phyloP scores from a whole-genome alignment of 495 filamentous ascomycete species.

The Podospora bellae-mahoneyi region DNA sequence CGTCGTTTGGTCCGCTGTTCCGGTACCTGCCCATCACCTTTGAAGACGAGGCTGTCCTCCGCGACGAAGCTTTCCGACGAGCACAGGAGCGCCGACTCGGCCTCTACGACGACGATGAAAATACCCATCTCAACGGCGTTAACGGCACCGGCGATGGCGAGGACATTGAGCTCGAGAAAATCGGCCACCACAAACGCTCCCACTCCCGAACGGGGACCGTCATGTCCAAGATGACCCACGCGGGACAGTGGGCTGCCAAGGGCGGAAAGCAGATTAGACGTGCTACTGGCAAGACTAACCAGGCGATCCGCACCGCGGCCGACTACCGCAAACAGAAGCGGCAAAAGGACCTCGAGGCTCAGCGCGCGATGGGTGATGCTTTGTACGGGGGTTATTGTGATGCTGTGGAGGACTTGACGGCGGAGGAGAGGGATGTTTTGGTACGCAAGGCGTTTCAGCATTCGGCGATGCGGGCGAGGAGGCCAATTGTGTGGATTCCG shows the following conservation, averaged over 20 bases:
- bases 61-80: conserved; percentile 82
- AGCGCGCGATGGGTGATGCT: conserved; percentile 68
- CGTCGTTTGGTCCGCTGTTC: conserved; percentile 82
- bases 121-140: conserved; percentile 4
- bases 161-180: conserved; percentile 60
- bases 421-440: conserved; percentile 82
- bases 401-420: conserved; percentile 90
- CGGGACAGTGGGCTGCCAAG: conserved; percentile 47
- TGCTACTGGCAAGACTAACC: conserved; percentile 42
- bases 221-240: conserved; percentile 42
- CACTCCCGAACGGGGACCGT: conserved; percentile 22
- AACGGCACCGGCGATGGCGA: conserved; percentile 20
- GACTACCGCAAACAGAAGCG: conserved; percentile 42
- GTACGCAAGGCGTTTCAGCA: conserved; percentile 90
- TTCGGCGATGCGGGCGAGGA: conserved; percentile 75
- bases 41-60: conserved; percentile 86
- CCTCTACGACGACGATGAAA: conserved; percentile 48
- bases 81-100: conserved; percentile 65
- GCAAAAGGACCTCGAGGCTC: conserved; percentile 59
- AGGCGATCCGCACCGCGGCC: conserved; percentile 35
- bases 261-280: conserved; percentile 41
- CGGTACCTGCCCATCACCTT: conserved; percentile 90
- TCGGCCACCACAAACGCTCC: conserved; percentile 21
- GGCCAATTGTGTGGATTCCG: conserved; percentile 92
- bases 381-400: conserved; percentile 85